Conservation (phyloP, 179 eudicot genomes). For the Gypsophila paniculata region DNA sequence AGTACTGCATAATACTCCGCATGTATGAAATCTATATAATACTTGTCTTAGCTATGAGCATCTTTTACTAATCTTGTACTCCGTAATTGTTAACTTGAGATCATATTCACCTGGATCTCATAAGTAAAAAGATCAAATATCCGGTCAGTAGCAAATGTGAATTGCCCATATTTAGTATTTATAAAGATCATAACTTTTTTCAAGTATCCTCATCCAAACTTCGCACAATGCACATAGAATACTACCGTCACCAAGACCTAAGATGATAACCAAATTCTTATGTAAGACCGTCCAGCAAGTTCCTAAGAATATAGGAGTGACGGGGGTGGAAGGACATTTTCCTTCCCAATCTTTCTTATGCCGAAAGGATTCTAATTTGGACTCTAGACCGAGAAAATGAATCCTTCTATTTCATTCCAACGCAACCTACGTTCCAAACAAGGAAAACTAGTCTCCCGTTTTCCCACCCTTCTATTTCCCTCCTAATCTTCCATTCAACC, state of each 20-base stretch:
- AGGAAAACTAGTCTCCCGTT: background rate
- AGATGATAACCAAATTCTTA: background rate
- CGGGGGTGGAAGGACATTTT: too few relatives aligned
- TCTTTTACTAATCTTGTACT: background rate
- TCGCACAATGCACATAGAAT: conserved; percentile 4
- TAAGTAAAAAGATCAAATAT: too few relatives aligned
- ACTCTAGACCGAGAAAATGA: background rate
- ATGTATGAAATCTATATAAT: background rate
- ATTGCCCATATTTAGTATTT: background rate
- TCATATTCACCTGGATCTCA: background rate
- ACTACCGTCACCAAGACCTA: background rate
- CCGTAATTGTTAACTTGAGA: background rate
- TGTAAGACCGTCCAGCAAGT: background rate
- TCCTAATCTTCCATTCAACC: background rate
- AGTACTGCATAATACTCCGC: too few relatives aligned
- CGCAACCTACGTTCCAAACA: background rate
- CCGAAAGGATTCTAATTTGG: background rate
- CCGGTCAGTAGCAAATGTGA: background rate
- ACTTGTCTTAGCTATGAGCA: background rate
- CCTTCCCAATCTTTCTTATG: background rate
- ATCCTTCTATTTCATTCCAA: background rate
- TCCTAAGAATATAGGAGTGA: background rate
- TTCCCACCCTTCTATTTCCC: background rate
- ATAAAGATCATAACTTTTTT: conserved; percentile 10
- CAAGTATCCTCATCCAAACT: background rate